Percentiles rank a stretch among this genome's conserved stretches.
phyloP scores from a whole-genome alignment of 441 rosid species.

The Populus hybrid region DNA sequence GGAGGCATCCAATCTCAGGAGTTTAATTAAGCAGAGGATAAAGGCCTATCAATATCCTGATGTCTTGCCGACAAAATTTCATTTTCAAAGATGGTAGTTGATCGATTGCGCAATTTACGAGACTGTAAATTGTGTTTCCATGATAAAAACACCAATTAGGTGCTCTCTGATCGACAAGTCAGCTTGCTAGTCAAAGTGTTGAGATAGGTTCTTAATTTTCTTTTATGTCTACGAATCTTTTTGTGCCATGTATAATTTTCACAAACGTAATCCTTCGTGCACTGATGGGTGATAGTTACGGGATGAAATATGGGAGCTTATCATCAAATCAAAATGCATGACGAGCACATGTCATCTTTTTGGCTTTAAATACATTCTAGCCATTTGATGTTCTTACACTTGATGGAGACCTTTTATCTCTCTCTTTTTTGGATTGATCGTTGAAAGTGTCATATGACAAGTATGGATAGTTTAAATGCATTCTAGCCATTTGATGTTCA shows the following conservation, averaged over 20 bases:
- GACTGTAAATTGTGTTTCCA: background rate
- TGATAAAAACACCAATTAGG: background rate
- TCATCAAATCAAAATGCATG: background rate
- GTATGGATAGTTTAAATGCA: background rate
- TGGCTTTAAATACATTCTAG: background rate
- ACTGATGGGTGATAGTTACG: background rate
- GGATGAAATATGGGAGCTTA: background rate
- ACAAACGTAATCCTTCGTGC: background rate
- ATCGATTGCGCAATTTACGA: background rate
- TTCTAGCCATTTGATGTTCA: background rate
- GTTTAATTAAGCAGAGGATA: background rate
- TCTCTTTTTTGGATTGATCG: slow-evolving; percentile 6
- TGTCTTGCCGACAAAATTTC: background rate
- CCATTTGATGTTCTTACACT: background rate
- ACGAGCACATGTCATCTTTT: background rate
- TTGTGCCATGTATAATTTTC: background rate
- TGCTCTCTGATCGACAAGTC: no score
- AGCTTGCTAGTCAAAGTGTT: no score
- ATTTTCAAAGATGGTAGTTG: background rate
- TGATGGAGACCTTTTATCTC: slow-evolving; percentile 9
- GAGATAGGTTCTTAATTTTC: no score
- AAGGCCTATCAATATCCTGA: background rate
- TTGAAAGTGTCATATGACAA: slow-evolving; percentile 18
- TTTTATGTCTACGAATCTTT: background rate
- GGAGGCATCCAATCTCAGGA: background rate